These are phyloP conservation scores for Nicotiana benthamiana DNA, from an alignment of 257 asterid species.

Conservation along the genomic window DNA sequence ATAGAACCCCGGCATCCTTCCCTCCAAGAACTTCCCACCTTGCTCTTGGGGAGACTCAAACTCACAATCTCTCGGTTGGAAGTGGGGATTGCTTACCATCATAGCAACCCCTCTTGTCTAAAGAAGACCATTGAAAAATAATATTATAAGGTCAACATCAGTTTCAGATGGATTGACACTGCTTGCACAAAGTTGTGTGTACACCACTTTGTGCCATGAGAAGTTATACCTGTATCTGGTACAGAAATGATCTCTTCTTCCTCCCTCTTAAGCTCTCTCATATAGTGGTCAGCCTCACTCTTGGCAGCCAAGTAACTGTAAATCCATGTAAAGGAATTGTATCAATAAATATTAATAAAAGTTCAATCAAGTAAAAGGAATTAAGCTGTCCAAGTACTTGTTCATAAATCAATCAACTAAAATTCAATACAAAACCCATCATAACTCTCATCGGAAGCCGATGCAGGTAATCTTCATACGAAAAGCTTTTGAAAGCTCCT, in stretches of 20 bases:
- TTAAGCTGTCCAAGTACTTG: not conserved
- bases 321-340: not conserved
- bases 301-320: slow-evolving; percentile 81
- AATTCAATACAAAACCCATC: not conserved
- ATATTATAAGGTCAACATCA: not conserved
- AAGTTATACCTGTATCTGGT: slow-evolving; percentile 77
- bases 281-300: slow-evolving; percentile 90
- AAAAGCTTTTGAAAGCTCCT: too few relatives aligned
- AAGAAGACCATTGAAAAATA: not conserved
- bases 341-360: not conserved
- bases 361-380: not conserved
- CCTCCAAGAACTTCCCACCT: too few relatives aligned
- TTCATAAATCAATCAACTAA: not conserved
- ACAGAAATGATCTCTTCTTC: slow-evolving; percentile 71
- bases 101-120: too few relatives aligned
- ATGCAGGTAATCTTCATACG: too few relatives aligned
- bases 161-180: not conserved
- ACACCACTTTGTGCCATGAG: not conserved
- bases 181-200: not conserved
- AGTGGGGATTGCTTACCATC: too few relatives aligned
- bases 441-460: not conserved
- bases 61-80: too few relatives aligned
- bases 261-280: slow-evolving; percentile 71
- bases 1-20: too few relatives aligned
- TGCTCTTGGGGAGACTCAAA: too few relatives aligned